Evolutionary conservation across 106 monocot species (phyloP).

Genomic region (Narthecium ossifragum): DNA sequence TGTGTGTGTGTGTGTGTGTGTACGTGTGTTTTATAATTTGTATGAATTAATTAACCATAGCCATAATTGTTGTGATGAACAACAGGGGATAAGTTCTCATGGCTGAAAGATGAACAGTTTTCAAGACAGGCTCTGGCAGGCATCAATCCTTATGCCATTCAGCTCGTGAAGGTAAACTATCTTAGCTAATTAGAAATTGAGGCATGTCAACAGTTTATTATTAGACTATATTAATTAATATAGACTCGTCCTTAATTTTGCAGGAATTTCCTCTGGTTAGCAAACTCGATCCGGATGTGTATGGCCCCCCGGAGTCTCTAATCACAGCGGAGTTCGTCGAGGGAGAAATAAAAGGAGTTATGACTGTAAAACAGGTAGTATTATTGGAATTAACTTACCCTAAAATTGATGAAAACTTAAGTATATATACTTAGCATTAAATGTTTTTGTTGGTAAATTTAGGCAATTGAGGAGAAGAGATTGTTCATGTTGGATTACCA

Average conservation of each 20-base stretch:
- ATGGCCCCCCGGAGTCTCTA: conserved; percentile 53
- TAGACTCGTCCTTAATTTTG: not conserved
- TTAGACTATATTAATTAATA: not conserved
- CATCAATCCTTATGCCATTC: conserved; percentile 58
- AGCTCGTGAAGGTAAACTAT: conserved; percentile 31
- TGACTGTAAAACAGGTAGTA: conserved; percentile 57
- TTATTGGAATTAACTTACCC: not conserved
- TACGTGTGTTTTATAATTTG: too few relatives aligned
- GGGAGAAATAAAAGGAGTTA: conserved; percentile 34
- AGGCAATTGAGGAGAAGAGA: conserved; percentile 61
- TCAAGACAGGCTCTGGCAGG: conserved; percentile 64
- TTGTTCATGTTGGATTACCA: conserved; percentile 79
- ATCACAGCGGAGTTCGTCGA: conserved; percentile 55
- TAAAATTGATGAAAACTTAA: not conserved
- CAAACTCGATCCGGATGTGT: conserved; percentile 65
- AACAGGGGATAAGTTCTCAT: conserved; percentile 59
- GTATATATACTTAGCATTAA: not conserved
- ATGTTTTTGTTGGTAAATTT: not conserved
- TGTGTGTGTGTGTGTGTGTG: not conserved
- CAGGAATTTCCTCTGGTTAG: conserved; percentile 71
- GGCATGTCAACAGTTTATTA: not conserved
- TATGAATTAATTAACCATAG: too few relatives aligned
- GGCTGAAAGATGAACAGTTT: conserved; percentile 77
- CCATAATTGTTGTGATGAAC: too few relatives aligned
- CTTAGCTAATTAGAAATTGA: not conserved